A percentile compares a stretch with the other conserved stretches of the same genome.
phyloP scores from a whole-genome alignment of 2,329 filamentous ascomycete genomes.

The Phaeosphaeriaceae sp. region DNA sequence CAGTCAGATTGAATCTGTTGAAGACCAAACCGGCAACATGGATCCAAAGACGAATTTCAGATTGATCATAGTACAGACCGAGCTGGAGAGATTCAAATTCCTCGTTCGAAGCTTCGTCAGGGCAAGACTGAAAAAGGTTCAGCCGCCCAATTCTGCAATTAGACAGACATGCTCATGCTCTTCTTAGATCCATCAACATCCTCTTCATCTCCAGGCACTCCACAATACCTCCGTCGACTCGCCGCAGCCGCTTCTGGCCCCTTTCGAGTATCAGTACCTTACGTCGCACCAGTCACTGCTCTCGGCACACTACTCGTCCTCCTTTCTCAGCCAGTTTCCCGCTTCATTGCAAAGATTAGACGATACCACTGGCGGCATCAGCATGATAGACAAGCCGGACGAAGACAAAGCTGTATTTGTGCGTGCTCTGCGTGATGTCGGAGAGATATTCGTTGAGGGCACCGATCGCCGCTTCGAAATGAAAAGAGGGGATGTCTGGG shows the following conservation, averaged over 20 bases:
- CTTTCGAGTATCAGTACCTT: conserved; percentile 81
- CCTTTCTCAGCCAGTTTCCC: conserved; percentile 86
- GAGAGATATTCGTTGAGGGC: conserved; percentile 64
- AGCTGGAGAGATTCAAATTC: conserved; percentile 93
- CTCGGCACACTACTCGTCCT: conserved; percentile 81
- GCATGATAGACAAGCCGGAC: conserved; percentile 91
- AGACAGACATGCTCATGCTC: neutral
- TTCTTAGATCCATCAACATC: conserved; percentile 74
- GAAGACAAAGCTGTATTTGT: conserved; percentile 84
- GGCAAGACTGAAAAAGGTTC: conserved; percentile 84
- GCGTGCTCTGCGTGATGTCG: conserved; percentile 68
- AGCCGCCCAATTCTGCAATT: neutral
- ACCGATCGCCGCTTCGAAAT: conserved; percentile 62
- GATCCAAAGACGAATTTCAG: conserved; percentile 91
- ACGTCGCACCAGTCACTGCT: conserved; percentile 84
- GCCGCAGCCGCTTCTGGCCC: conserved; percentile 64
- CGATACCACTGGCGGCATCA: conserved; percentile 86
- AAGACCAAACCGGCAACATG: conserved; percentile 77
- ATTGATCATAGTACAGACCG: conserved; percentile 94
- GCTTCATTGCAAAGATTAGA: conserved; percentile 81
- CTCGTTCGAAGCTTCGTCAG: conserved; percentile 83
- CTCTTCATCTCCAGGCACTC: conserved; percentile 73
- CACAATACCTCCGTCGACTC: conserved; percentile 58
- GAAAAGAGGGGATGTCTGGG: conserved; percentile 63
- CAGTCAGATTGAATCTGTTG: conserved; percentile 57